phyloP scores from a whole-genome alignment of 2,329 filamentous ascomycete species.

The Clonostachys solani region DNA sequence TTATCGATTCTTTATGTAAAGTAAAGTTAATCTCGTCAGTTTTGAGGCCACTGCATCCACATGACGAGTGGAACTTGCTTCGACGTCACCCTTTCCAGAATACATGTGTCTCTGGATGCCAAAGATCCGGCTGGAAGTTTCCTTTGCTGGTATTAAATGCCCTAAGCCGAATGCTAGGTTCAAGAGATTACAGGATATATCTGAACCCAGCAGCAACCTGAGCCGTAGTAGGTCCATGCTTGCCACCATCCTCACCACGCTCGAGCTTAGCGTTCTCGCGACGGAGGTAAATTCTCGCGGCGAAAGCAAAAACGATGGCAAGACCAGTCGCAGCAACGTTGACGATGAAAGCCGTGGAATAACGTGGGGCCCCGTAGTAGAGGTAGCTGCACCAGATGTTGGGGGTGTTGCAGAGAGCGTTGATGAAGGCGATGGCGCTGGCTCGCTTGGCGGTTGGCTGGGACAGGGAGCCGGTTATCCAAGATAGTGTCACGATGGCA shows the following conservation, averaged over 20 bases:
- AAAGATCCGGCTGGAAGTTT: no score
- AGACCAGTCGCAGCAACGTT: slow-evolving; percentile 16
- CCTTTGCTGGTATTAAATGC: no score
- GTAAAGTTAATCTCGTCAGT: no score
- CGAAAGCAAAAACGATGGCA: slow-evolving; percentile 15
- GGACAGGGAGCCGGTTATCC: slow-evolving; percentile 72
- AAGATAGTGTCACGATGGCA: slow-evolving; percentile 41
- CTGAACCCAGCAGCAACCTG: slow-evolving; percentile 18
- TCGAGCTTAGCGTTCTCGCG: slow-evolving; percentile 18
- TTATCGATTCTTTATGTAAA: no score
- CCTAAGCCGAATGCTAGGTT: no score
- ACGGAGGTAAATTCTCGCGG: slow-evolving; percentile 11
- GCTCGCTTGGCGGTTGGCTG: slow-evolving; percentile 44
- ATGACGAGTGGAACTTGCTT: no score
- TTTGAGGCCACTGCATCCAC: no score
- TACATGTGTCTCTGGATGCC: no score
- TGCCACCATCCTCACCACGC: slow-evolving; percentile 14
- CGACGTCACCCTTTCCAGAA: no score
- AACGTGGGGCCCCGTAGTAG: slow-evolving; percentile 33
- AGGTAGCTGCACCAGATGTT: slow-evolving; percentile 64
- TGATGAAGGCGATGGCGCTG: slow-evolving; percentile 7
- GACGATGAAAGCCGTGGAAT: slow-evolving; percentile 14
- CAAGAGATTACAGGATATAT: slow-evolving; percentile 11
- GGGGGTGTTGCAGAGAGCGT: slow-evolving; percentile 3
- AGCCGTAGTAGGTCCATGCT: slow-evolving; percentile 16